Conservation (phyloP, 176 grass and related monocot species). For the Paspalum notatum region DNA sequence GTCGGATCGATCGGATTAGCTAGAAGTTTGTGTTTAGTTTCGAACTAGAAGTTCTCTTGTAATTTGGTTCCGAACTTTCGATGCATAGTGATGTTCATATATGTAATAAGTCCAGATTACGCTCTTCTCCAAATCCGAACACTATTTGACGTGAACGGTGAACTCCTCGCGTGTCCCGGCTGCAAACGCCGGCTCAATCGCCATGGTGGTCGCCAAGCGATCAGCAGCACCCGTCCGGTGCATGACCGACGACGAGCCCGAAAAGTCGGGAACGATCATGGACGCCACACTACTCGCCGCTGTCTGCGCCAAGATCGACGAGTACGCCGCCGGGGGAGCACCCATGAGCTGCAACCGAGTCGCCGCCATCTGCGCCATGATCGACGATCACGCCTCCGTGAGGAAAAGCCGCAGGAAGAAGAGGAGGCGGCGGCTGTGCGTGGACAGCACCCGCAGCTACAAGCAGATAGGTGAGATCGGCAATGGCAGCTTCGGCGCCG, state of each 20-base stretch:
- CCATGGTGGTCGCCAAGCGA: neutral
- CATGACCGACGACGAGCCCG: neutral
- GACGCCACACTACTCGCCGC: neutral
- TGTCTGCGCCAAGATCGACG: neutral
- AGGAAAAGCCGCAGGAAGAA: neutral
- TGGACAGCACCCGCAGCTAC: constrained; percentile 33
- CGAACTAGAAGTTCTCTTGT: no score
- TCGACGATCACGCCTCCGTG: neutral
- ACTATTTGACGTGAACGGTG: neutral
- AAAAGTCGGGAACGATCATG: neutral
- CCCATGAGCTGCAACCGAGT: neutral
- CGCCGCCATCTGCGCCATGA: constrained; percentile 33
- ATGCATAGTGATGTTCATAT: no score
- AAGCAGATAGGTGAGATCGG: constrained; percentile 19
- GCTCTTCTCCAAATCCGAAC: neutral
- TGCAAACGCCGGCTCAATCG: neutral
- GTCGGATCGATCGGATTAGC: constrained; percentile 8
- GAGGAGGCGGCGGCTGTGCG: neutral
- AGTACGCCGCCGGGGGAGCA: neutral
- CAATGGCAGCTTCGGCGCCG: constrained; percentile 10
- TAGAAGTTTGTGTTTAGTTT: constrained; percentile 12
- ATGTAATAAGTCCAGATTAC: no score
- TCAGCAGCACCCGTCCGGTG: neutral
- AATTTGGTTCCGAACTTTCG: no score
- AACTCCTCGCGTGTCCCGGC: neutral